Evolutionary conservation across 805 yeast species (phyloP).

Genomic region (Teunomyces cretensis): DNA sequence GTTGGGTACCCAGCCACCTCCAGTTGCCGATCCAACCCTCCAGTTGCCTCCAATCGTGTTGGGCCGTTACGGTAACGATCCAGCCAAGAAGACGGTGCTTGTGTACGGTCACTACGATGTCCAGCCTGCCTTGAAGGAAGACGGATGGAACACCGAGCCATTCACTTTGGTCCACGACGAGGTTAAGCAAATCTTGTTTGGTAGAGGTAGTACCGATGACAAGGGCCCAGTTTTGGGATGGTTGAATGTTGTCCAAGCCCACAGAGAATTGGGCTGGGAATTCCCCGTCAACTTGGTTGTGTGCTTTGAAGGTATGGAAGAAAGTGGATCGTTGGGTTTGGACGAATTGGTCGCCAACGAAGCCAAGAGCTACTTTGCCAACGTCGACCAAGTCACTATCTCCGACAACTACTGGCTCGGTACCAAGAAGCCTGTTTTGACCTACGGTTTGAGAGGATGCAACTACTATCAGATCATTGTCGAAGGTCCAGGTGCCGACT

Average conservation of each 20-base stretch:
- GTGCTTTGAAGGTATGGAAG: conserved; percentile 99
- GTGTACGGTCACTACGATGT: conserved; percentile 98
- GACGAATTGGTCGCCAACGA: conserved; percentile 80
- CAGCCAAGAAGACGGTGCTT: conserved; percentile 81
- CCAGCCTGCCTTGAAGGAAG: conserved; percentile 90
- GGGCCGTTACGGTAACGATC: conserved; percentile 81
- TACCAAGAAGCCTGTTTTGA: conserved; percentile 92
- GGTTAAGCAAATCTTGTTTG: conserved; percentile 71
- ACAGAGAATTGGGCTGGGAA: conserved; percentile 76
- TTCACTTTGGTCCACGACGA: conserved; percentile 61
- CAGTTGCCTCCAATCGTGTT: conserved; percentile 93
- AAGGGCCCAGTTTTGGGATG: conserved; percentile 98
- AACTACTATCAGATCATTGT: conserved; percentile 83
- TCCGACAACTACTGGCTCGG: conserved; percentile 99
- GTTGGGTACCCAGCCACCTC: conserved; percentile 90
- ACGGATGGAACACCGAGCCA: conserved; percentile 96
- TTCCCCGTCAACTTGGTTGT: conserved; percentile 90
- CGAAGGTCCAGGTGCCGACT: conserved; percentile 93
- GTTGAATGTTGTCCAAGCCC: conserved; percentile 92
- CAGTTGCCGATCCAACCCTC: conserved; percentile 63
- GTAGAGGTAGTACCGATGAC: conserved; percentile 96
- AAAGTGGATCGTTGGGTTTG: conserved; percentile 90
- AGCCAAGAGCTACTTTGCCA: conserved; percentile 76
- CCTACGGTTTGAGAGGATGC: conserved; percentile 97
- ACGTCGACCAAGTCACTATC: conserved; percentile 91